These are phyloP conservation scores for Myriosclerotinia duriaeana DNA, from an alignment of 2,329 filamentous ascomycete genomes.

Conservation along the genomic window DNA sequence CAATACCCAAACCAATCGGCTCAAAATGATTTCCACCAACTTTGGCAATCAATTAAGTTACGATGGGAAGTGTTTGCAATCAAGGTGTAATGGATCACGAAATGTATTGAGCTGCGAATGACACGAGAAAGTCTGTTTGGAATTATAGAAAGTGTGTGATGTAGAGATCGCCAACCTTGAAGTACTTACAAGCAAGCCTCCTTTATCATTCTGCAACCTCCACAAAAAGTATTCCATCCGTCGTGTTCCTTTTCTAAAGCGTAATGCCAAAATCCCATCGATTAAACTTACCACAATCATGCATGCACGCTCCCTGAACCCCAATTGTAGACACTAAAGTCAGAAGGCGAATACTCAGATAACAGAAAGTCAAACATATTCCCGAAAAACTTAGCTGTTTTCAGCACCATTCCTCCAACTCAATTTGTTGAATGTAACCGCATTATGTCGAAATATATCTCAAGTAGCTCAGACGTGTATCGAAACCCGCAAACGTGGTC, in stretches of 20 bases:
- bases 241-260: slow-evolving; percentile 15
- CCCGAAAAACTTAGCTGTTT: slow-evolving; percentile 38
- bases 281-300: slow-evolving; percentile 31
- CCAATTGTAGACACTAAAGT: slow-evolving; percentile 32
- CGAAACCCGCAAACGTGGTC: not conserved
- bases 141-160: slow-evolving; percentile 27
- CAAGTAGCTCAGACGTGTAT: not conserved
- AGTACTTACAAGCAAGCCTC: slow-evolving; percentile 38
- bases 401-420: slow-evolving; percentile 23
- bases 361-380: slow-evolving; percentile 29
- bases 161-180: slow-evolving; percentile 39
- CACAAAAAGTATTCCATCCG: slow-evolving; percentile 3
- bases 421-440: slow-evolving; percentile 9
- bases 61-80: not conserved
- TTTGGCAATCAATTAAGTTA: slow-evolving; percentile 2
- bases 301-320: slow-evolving; percentile 11
- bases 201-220: not conserved
- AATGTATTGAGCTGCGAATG: slow-evolving; percentile 3
- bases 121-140: slow-evolving; percentile 11
- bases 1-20: not conserved
- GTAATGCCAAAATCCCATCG: slow-evolving; percentile 8
- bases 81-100: slow-evolving; percentile 10
- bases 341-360: slow-evolving; percentile 28
- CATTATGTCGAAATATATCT: not conserved
- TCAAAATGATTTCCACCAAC: slow-evolving; percentile 13